A percentile compares a stretch with the other conserved stretches of the same genome.
These are phyloP conservation scores for Thalassiosira livingstoniorum DNA, from an alignment of 352 stramenopile species.

Conservation along the genomic window DNA sequence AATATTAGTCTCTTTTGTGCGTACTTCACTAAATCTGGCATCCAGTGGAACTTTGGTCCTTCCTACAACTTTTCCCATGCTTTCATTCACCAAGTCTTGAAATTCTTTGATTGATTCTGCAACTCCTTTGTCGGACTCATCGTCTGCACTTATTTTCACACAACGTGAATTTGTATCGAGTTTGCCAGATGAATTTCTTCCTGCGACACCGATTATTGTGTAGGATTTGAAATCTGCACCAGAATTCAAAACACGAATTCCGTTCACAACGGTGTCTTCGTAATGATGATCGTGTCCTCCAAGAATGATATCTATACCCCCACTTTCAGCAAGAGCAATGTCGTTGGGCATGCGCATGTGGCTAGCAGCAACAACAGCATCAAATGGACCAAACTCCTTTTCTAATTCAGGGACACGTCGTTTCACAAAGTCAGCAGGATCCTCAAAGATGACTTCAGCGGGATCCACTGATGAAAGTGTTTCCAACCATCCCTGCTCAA, in stretches of 20 bases:
- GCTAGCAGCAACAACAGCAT: conserved; percentile 72
- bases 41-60: conserved; percentile 65
- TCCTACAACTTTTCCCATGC: conserved; percentile 66
- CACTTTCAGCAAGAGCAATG: conserved; percentile 55
- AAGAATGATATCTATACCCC: conserved; percentile 70
- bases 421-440: conserved; percentile 38
- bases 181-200: conserved; percentile 24
- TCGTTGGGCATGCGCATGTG: conserved; percentile 81
- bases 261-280: conserved; percentile 49
- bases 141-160: conserved; percentile 27
- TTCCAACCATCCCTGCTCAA: conserved; percentile 76
- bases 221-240: conserved; percentile 72
- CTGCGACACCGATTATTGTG: conserved; percentile 29
- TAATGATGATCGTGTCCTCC: conserved; percentile 81
- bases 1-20: conserved; percentile 79
- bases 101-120: conserved; percentile 49
- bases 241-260: conserved; percentile 65
- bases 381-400: conserved; percentile 44
- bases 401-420: conserved; percentile 53
- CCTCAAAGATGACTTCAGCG: conserved; percentile 39
- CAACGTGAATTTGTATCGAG: conserved; percentile 15
- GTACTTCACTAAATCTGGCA: conserved; percentile 55
- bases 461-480: conserved; percentile 72
- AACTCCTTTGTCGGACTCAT: conserved; percentile 38
- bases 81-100: conserved; percentile 32